Base-by-base conservation (phyloP, 2,329 filamentous ascomycete genomes). In the Claviceps purpurea region DNA sequence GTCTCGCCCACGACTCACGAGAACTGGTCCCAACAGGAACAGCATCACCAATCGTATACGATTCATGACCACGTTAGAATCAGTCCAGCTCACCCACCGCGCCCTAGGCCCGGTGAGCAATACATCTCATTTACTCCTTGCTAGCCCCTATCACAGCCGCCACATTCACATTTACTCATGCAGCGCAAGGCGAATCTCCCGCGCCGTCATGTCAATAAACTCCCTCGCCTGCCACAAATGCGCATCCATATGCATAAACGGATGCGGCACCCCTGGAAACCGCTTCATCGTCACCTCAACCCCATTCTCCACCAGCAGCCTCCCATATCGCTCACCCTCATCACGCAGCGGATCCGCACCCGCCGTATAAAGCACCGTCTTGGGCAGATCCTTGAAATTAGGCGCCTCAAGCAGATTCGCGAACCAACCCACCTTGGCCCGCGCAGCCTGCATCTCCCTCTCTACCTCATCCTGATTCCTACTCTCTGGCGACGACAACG, bases 211-310 rank as follows among this genome's bases (percentile, higher is more conserved):
- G 20, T 64, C 57, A 45, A 68, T 68, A 43, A 67, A 67, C 20
- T 66, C 61, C 6, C 60, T 58, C 4, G 62, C 66, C 58, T 68
- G 66, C 65, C 63, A 65, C 38, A 68, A 57, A 52, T 63, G 58
- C 55, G 62, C 64, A 47, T 68, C 70, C 71, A 74, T 73, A 57
- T 74, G 71, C 70, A 73, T 72, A 56, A 75, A 76, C 0, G 70
- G 70, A 55, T 76, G 73, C 10, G 73, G 73, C 37, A 73, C 69
- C 0, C 73, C 73, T 1, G 62, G 56, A 55, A 74, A 76, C n/a
- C 73, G 60, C 58, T 69, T 70, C 54, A 71, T 55, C 1, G 68
- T 69, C 24, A 75, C 72, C 56, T 72, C 67, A 53, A 69, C 70
- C 2, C 73, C 73, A n/a, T 63, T 61, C 54, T 70, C 65, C 10